Evolutionary conservation across 768 basidiomycete species (phyloP).

Genomic region (Leccinum subgranulosum): DNA sequence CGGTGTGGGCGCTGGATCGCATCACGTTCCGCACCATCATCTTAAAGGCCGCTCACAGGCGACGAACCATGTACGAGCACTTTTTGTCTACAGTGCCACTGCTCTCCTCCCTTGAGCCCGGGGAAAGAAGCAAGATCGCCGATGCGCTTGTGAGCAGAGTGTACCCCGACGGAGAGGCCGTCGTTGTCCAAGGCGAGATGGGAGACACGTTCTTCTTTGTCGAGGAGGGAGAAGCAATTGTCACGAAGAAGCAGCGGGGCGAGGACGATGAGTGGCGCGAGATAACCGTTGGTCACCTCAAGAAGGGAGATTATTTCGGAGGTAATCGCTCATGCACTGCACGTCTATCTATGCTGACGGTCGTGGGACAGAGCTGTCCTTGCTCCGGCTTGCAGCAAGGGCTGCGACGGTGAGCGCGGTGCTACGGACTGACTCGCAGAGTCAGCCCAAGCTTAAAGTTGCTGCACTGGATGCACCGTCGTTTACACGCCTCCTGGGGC

Average conservation of each 20-base stretch:
- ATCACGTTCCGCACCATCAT: constrained; percentile 99
- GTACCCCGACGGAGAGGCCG: constrained; percentile 79
- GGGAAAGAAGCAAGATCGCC: constrained; percentile 95
- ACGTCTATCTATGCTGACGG: constrained; percentile 4
- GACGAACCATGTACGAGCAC: constrained; percentile 93
- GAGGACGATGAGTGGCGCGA: constrained; percentile 60
- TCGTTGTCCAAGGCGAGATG: constrained; percentile 91
- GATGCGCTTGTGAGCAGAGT: constrained; percentile 87
- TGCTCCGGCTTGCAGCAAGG: constrained; percentile 84
- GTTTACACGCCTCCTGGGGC: constrained; percentile 91
- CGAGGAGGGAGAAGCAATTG: constrained; percentile 88
- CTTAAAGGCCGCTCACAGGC: constrained; percentile 84
- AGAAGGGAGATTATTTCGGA: constrained; percentile 97
- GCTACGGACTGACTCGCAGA: constrained; percentile 35
- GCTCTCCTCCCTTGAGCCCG: constrained; percentile 78
- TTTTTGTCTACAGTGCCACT: constrained; percentile 92
- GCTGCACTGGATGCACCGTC: constrained; percentile 91
- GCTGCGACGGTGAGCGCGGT: constrained; percentile 95
- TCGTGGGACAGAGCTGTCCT: constrained; percentile 69
- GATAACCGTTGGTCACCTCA: constrained; percentile 69
- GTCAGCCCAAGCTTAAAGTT: constrained; percentile 75
- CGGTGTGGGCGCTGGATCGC: constrained; percentile 93
- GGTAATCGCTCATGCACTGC: constrained; percentile 43
- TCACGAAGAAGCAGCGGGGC: constrained; percentile 67
- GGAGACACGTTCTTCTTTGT: constrained; percentile 98